A percentile compares a stretch with the other conserved stretches of the same genome.
Evolutionary conservation across 306 rosid genomes (phyloP).

Genomic region (Abrus precatorius): DNA sequence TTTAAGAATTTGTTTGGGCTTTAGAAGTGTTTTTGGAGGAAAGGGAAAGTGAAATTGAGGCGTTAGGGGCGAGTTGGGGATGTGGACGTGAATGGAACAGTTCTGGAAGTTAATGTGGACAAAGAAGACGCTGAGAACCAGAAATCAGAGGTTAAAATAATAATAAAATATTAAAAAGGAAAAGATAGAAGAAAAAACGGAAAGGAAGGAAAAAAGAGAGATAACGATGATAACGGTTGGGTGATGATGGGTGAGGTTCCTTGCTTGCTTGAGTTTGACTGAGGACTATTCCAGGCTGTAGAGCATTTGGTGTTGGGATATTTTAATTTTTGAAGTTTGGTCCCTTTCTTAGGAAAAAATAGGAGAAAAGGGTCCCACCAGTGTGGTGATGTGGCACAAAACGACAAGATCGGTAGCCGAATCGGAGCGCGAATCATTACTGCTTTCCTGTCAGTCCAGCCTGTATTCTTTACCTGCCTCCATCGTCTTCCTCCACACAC

Average conservation of each 20-base stretch:
- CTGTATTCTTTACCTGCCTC: constrained; percentile 77
- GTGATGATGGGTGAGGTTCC: constrained; percentile 54
- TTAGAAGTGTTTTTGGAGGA: neutral
- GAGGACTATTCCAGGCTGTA: constrained; percentile 70
- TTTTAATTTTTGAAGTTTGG: constrained; percentile 26
- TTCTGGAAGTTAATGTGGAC: constrained; percentile 50
- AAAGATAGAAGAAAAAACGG: constrained; percentile 16
- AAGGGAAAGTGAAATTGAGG: neutral
- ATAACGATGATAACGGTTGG: constrained; percentile 77
- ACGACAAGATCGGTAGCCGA: constrained; percentile 84
- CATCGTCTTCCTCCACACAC: constrained; percentile 42
- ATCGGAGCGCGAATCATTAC: constrained; percentile 77
- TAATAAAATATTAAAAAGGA: neutral
- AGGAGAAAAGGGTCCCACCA: constrained; percentile 39
- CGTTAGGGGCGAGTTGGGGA: neutral
- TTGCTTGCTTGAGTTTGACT: constrained; percentile 63
- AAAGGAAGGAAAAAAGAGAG: constrained; percentile 51
- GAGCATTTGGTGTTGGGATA: constrained; percentile 60
- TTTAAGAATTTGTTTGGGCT: neutral
- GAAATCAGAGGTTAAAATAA: constrained; percentile 22
- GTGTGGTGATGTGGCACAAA: constrained; percentile 59
- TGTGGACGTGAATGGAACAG: constrained; percentile 41
- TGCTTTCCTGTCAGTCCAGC: constrained; percentile 74
- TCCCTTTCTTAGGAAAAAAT: constrained; percentile 28
- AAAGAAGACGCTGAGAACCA: constrained; percentile 38